These are phyloP conservation scores for Trichoderma sp. DNA, from an alignment of 2,329 filamentous ascomycete species.

Conservation along the genomic window DNA sequence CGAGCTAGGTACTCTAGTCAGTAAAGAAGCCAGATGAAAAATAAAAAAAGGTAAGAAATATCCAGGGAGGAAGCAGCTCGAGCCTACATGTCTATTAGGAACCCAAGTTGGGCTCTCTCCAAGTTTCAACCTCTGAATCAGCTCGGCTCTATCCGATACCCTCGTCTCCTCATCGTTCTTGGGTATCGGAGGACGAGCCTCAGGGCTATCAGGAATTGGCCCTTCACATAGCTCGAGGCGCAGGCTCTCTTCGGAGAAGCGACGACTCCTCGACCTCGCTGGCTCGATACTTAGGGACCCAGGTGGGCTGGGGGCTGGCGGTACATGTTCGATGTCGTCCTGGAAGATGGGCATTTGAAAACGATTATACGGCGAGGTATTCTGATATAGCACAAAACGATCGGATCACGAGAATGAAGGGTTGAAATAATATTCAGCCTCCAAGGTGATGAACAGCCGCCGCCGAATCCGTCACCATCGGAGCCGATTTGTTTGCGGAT, in stretches of 20 bases:
- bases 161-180: slow-evolving; percentile 37
- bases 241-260: slow-evolving; percentile 63
- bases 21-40: not conserved
- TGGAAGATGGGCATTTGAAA: slow-evolving; percentile 63
- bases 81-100: slow-evolving; percentile 62
- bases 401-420: slow-evolving; percentile 17
- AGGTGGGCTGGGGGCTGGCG: slow-evolving; percentile 29
- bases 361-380: slow-evolving; percentile 28
- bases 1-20: slow-evolving; percentile 41
- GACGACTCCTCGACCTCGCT: slow-evolving; percentile 34
- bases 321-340: slow-evolving; percentile 50
- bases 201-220: slow-evolving; percentile 51
- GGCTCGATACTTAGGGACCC: slow-evolving; percentile 32
- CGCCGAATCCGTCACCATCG: slow-evolving; percentile 26
- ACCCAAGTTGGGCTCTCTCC: slow-evolving; percentile 77
- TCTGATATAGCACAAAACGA: not conserved
- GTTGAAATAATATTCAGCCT: not conserved
- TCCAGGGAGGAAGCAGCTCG: not conserved
- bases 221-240: slow-evolving; percentile 65
- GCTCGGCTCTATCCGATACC: slow-evolving; percentile 68
- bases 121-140: slow-evolving; percentile 84
- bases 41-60: not conserved
- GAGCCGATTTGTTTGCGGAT: slow-evolving; percentile 15
- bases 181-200: slow-evolving; percentile 33
- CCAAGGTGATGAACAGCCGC: slow-evolving; percentile 22